Evolutionary conservation across 805 yeast species (phyloP).

Genomic region (Kodamaea kakaduensis): DNA sequence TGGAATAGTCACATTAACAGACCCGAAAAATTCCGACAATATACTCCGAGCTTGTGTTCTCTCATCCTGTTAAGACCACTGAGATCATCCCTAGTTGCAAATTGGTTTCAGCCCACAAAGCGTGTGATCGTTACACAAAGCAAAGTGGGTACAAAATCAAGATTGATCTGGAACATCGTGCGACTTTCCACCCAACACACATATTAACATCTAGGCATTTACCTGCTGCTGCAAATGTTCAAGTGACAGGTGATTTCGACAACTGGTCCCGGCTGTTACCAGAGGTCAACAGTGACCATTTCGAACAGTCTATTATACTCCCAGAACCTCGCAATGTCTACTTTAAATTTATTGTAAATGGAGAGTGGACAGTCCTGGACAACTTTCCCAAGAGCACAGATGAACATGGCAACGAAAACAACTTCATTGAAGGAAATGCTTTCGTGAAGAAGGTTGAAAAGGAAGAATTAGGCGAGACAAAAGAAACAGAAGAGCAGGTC

Average conservation of each 20-base stretch:
- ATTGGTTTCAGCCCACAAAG: too few species aligned
- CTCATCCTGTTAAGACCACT: too few species aligned
- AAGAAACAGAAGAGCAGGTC: background rate
- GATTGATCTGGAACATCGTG: too few species aligned
- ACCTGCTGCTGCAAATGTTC: conserved; percentile 19
- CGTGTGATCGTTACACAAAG: too few species aligned
- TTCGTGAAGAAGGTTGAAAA: too few species aligned
- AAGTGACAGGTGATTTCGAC: conserved; percentile 41
- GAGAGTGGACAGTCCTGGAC: conserved; percentile 27
- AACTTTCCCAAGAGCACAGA: conserved; percentile 25
- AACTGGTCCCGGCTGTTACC: conserved; percentile 29
- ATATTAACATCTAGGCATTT: conserved; percentile 12
- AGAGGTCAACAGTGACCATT: conserved; percentile 18
- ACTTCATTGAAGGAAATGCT: conserved; percentile 23
- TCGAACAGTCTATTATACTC: conserved; percentile 21
- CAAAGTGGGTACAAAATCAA: too few species aligned
- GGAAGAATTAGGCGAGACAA: background rate
- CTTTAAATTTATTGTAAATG: conserved; percentile 37
- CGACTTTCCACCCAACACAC: too few species aligned
- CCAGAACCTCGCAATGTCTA: conserved; percentile 22
- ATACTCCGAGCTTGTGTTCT: too few species aligned
- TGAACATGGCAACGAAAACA: conserved; percentile 35
- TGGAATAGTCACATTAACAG: too few species aligned
- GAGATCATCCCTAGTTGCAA: too few species aligned
- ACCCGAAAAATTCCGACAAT: too few species aligned